Evolutionary conservation across 2,329 filamentous ascomycete species (phyloP), one percentile per base, ranked within the genome.

Genomic region (Rhinocladiella mackenziei): DNA sequence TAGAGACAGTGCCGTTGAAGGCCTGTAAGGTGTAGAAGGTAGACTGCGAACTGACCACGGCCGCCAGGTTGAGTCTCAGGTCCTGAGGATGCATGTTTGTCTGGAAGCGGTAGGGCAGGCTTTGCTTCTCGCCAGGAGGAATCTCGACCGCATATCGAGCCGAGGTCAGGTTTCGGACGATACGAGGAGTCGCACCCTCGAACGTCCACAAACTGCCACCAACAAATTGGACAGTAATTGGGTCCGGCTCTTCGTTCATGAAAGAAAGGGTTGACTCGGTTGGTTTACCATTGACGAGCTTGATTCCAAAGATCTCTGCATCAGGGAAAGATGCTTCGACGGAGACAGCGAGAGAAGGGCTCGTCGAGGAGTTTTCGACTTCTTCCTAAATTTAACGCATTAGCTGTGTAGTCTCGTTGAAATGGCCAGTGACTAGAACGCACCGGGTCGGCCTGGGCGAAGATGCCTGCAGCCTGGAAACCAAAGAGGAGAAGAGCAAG

Each of bases 41-140:
- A 25, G 48, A 48, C 9, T 52, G 49, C 11, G 50, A 42, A 61
- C 75, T 75, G 56, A 97, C 65, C 41, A 96, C 76, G 40, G 88
- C 84, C 23, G 83, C 70, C 38, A 98, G 72, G 65, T 84, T 82
- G 48, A 98, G 73, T 51, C 77, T 76, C 58, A 97, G 74, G 58
- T 97, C 88, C 72, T 92, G 87, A 48, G 92, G 91, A 66, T 92
- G 84, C 80, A 97, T 83, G 66, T 97, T 91, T 46, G 85, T 88
- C 39, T 81, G 79, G 69, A 97, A 96, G 58, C 78, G 79, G 75
- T 87, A 98, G 31, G 86, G 56, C 15, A 58, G 43, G 13, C 40
- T 54, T 32, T 54, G 44, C 63, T 82, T 82, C 70, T 84, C 78
- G 63, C 89, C 87, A 28, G 85, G 77, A 31, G 83, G 80, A 52